Evolutionary conservation across 2,329 filamentous ascomycete genomes (phyloP).

Genomic region (Onygena corvina): DNA sequence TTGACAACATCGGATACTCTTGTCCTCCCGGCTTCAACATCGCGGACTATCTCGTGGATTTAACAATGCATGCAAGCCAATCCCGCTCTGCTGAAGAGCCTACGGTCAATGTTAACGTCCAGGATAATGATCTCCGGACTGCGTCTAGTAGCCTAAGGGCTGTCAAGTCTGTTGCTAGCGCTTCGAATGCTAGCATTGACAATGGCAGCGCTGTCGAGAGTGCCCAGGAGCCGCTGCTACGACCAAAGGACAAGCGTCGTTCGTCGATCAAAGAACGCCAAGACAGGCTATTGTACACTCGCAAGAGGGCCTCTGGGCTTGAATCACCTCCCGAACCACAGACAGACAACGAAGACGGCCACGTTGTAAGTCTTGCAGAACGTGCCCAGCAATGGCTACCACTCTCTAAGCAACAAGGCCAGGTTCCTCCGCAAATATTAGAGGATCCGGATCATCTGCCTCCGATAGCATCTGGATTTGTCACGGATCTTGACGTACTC

Average conservation of each 20-base stretch:
- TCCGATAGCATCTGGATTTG: constrained; percentile 45
- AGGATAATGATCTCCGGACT: constrained; percentile 48
- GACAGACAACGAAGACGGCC: constrained; percentile 49
- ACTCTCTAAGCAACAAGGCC: constrained; percentile 43
- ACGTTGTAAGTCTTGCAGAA: constrained; percentile 39
- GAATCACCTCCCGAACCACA: constrained; percentile 45
- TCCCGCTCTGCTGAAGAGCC: constrained; percentile 45
- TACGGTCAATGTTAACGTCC: constrained; percentile 48
- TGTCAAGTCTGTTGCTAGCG: constrained; percentile 80
- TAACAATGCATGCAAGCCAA: constrained; percentile 86
- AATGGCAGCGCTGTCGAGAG: constrained; percentile 47
- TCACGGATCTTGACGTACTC: constrained; percentile 71
- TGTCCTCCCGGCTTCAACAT: constrained; percentile 98
- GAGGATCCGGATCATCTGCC: constrained; percentile 57
- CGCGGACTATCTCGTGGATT: constrained; percentile 90
- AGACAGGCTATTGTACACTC: constrained; percentile 79
- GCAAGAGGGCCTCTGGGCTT: constrained; percentile 54
- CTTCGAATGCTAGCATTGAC: constrained; percentile 62
- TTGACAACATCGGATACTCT: constrained; percentile 79
- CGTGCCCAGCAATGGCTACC: constrained; percentile 36
- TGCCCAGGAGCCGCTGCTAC: constrained; percentile 47
- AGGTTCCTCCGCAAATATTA: constrained; percentile 47
- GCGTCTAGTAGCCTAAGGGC: constrained; percentile 77
- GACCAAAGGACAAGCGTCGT: constrained; percentile 58
- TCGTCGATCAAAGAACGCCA: constrained; percentile 77